phyloP scores from a whole-genome alignment of 2,329 filamentous ascomycete genomes.

The Atkinsonella hypoxylon region DNA sequence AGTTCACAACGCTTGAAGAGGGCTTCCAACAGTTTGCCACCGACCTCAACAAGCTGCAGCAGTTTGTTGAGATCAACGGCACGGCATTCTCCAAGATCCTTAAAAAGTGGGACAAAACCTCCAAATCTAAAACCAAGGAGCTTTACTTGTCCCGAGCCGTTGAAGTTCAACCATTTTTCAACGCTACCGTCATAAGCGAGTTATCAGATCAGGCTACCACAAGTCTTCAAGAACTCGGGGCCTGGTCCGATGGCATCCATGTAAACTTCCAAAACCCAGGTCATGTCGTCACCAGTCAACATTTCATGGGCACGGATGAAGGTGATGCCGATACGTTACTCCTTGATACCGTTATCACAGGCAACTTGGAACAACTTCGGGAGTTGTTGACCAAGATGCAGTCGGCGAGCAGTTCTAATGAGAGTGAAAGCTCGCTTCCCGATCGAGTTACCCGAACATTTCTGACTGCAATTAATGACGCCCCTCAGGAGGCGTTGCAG shows the following conservation, averaged over 20 bases:
- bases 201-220: constrained; percentile 94
- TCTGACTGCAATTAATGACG: constrained; percentile 78
- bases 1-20: constrained; percentile 90
- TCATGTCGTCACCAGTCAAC: constrained; percentile 54
- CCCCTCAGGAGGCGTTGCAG: constrained; percentile 62
- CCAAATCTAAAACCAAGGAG: constrained; percentile 97
- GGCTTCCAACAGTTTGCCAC: constrained; percentile 95
- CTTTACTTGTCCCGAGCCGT: constrained; percentile 91
- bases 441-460: constrained; percentile 86
- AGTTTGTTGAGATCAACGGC: constrained; percentile 97
- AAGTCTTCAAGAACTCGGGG: constrained; percentile 86
- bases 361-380: constrained; percentile 63
- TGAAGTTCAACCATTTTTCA: constrained; percentile 97
- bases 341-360: constrained; percentile 73
- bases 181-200: constrained; percentile 91
- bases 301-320: constrained; percentile 65
- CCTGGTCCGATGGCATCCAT: constrained; percentile 94
- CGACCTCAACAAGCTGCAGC: constrained; percentile 93
- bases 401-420: constrained; percentile 39
- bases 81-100: constrained; percentile 97
- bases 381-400: constrained; percentile 71
- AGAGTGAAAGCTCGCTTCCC: constrained; percentile 43
- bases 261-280: constrained; percentile 63
- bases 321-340: constrained; percentile 82
- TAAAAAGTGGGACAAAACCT: constrained; percentile 99